phyloP scores from a whole-genome alignment of 1,284 basidiomycete species.

The Mycosarcoma mackinlayi region DNA sequence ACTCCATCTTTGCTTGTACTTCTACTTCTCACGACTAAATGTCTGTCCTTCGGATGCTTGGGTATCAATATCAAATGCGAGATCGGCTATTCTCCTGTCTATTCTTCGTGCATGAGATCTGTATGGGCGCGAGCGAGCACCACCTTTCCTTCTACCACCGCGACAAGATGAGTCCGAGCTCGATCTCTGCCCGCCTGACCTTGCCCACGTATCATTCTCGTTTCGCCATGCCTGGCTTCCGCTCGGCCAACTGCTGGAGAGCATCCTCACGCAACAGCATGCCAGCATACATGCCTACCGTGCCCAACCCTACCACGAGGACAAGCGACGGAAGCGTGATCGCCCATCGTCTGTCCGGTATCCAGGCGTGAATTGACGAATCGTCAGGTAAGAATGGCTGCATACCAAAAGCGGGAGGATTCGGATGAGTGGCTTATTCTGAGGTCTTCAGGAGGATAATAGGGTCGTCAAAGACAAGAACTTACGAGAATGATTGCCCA shows the following conservation, averaged over 20 bases:
- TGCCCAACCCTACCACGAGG: conserved; percentile 23
- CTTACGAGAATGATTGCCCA: conserved; percentile 44
- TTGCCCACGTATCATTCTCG: not conserved
- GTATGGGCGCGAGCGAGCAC: too few relatives aligned
- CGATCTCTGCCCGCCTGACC: too few relatives aligned
- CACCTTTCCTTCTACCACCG: not conserved
- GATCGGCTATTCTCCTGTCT: conserved; percentile 10
- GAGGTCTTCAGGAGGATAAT: too few relatives aligned
- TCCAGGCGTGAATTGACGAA: conserved; percentile 11
- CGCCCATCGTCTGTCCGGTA: conserved; percentile 35
- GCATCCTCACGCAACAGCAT: conserved; percentile 26
- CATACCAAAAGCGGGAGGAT: not conserved
- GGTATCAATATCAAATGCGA: conserved; percentile 13
- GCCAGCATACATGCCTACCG: conserved; percentile 31
- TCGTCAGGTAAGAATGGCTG: conserved; percentile 45
- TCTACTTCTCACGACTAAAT: conserved; percentile 5
- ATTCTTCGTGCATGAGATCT: not conserved
- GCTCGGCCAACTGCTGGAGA: conserved; percentile 3
- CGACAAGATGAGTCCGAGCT: too few relatives aligned
- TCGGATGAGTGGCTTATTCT: not conserved
- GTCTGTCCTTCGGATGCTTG: conserved; percentile 31
- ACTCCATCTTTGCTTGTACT: conserved; percentile 1
- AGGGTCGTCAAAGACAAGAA: too few relatives aligned
- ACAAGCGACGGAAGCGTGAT: conserved; percentile 33
- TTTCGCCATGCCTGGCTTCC: not conserved